Conservation (phyloP, 768 basidiomycete genomes). For the Boletellus emodensis region DNA sequence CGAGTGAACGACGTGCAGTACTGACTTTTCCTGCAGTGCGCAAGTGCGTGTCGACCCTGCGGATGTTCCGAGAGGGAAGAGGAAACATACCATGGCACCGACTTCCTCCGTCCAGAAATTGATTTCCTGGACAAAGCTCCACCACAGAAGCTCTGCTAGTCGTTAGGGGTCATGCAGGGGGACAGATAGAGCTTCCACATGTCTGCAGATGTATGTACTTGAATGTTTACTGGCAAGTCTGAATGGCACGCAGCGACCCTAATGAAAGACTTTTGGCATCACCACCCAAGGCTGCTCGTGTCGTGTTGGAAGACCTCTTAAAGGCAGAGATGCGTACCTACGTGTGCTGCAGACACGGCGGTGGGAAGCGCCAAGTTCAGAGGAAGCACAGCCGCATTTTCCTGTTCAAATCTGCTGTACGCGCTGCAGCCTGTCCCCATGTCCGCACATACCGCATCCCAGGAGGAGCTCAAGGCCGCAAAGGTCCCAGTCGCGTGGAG, state of each 20-base stretch:
- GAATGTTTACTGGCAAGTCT: too few relatives aligned
- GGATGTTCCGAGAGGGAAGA: neutral
- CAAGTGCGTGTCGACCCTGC: neutral
- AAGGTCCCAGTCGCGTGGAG: constrained; percentile 79
- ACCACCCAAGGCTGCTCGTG: too few relatives aligned
- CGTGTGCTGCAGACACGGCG: too few relatives aligned
- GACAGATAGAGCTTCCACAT: too few relatives aligned
- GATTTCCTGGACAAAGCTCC: neutral
- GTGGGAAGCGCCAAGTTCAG: neutral
- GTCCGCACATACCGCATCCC: constrained; percentile 75
- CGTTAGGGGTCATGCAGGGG: neutral
- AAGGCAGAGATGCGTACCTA: too few relatives aligned
- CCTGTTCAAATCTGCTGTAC: too few relatives aligned
- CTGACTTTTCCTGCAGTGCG: neutral
- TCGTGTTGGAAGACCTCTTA: too few relatives aligned
- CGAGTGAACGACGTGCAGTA: neutral
- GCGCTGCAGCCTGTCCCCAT: constrained; percentile 37
- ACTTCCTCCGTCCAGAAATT: neutral
- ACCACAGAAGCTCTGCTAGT: neutral
- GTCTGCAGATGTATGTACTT: too few relatives aligned
- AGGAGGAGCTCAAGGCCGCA: constrained; percentile 72
- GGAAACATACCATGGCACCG: neutral
- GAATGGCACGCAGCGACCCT: too few relatives aligned
- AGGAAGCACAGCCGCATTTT: constrained; percentile 19
- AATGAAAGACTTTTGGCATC: too few relatives aligned